Evolutionary conservation across 2,329 filamentous ascomycete genomes (phyloP), one percentile per base, ranked within the genome.

Genomic region (Bertia moriformis): DNA sequence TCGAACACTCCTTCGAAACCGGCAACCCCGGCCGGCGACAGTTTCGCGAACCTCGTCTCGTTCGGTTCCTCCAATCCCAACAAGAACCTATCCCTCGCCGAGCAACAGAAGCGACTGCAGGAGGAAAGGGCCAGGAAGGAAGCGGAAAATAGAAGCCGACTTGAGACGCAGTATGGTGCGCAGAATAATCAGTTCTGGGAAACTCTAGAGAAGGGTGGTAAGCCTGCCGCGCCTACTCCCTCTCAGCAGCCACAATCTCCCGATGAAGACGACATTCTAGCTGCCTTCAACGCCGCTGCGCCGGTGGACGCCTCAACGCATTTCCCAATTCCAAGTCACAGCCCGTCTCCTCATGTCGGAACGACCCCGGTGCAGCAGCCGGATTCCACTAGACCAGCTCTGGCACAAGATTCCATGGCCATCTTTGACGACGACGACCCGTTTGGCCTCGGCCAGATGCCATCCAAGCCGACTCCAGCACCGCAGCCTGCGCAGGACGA

Each of bases 371-470:
- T 52, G 7, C 52, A 73, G 12, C 66, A 78, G 49, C 57, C 79
- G 37, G 65, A 60, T 40, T 61, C 65, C 40, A 68, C 75, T 2
- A n/a, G n/a, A n/a, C n/a, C n/a, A n/a, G 63, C 54, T 41, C 65
- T 73, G 1, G 79, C 74, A 74, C 58, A 51, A 18, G 48, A 60
- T 40, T 53, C 60, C 18, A 35, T 51, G 3, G 42, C 48, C 14
- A 61, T 56, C 12, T 66, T 72, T 19, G 80, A 89, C 41, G 84
- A 94, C 48, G 86, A 93, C 52, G 86, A 94, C 52, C 85, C 87
- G 2, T 95, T 96, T 54, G 89, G 85, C 1, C 62, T 95, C 24
- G 78, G 68, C 42, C 65, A 80, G 45, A 55, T 86, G 50, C 71
- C 73, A 45, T 59, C 55, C 10, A 35, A 35, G 32, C 10, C 32